Base-by-base conservation (phyloP, 2,329 filamentous ascomycete genomes). In the Alternaria conjuncta region DNA sequence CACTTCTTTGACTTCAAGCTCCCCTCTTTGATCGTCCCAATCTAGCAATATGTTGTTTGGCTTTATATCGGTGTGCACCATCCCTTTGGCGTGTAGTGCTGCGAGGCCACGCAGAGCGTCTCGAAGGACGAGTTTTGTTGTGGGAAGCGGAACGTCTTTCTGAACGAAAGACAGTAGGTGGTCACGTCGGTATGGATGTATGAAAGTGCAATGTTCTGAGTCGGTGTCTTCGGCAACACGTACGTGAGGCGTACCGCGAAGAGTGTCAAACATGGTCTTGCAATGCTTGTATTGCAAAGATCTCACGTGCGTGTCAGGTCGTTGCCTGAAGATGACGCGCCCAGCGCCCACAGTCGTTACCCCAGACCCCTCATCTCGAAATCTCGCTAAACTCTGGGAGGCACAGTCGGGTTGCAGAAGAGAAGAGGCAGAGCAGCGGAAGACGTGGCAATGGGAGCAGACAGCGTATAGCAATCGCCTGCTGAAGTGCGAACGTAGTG, bases 41-140 rank as follows among this genome's bases (percentile, higher is more conserved):
- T 83, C 80, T 12, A 83, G 60, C 71, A 84, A 76, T 55, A 84
- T 81, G 55, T 83, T 84, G 66, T 83, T 79, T 46, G 81, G 72
- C 68, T 84, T 84, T 63, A 83, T 80, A 67, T 83, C 81, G 3
- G 62, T 68, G 49, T 72, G 67, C 15, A 68, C 43, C 44, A 68
- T 65, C 25, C 47, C 66, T 61, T 65, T 72, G 41, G 66, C 51
- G 26, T 65, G 61, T 41, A 65, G 25, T 1, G 61, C 58, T 5
- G 44, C 60, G 26, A 63, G 62, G 3, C 64, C 62, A 55, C 64
- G 51, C 23, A 61, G 51, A 7, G 20, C 49, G 46, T 66, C 64
- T 41, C 82, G 79, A n/a, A 85, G 76, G 46, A 85, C 80, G 45
- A 75, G 75, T 69, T 84, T 85, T 53, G 76, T 80, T 21, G 75